Conservation (phyloP, 345 rosid genomes). For the Combretum micranthum region DNA sequence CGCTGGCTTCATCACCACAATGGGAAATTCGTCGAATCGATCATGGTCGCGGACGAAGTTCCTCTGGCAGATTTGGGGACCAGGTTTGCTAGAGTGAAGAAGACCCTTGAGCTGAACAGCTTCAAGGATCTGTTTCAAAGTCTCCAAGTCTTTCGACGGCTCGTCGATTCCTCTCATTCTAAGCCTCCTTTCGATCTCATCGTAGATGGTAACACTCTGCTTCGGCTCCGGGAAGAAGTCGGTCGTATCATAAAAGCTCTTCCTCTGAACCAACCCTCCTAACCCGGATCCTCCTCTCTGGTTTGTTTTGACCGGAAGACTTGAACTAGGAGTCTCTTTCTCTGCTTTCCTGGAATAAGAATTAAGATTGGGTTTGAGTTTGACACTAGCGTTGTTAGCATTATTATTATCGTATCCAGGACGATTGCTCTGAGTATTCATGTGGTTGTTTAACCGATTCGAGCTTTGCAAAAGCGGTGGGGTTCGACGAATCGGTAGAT, state of each 20-base stretch:
- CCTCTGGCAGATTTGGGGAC: slow-evolving; percentile 15
- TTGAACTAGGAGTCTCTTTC: slow-evolving; percentile 30
- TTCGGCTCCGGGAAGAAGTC: slow-evolving; percentile 85
- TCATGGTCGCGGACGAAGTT: slow-evolving; percentile 38
- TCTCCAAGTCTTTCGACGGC: slow-evolving; percentile 78
- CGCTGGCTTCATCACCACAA: slow-evolving; percentile 44
- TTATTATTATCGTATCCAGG: slow-evolving; percentile 20
- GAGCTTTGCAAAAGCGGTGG: slow-evolving; percentile 39
- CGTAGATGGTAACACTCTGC: slow-evolving; percentile 31
- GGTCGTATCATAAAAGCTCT: slow-evolving; percentile 59
- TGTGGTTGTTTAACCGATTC: slow-evolving; percentile 21
- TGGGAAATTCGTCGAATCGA: slow-evolving; percentile 34
- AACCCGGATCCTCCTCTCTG: slow-evolving; percentile 25
- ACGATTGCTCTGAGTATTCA: slow-evolving; percentile 7
- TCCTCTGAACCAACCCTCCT: slow-evolving; percentile 34
- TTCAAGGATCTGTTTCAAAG: slow-evolving; percentile 77
- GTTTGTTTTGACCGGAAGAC: slow-evolving; percentile 14
- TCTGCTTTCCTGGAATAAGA: slow-evolving; percentile 30
- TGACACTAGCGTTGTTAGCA: slow-evolving; percentile 17
- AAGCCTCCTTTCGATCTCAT: slow-evolving; percentile 61
- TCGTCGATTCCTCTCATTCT: slow-evolving; percentile 64
- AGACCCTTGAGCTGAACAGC: slow-evolving; percentile 91
- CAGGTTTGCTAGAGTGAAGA: slow-evolving; percentile 44
- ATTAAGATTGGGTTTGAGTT: slow-evolving; percentile 11
- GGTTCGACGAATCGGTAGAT: slow-evolving; percentile 43